phyloP scores from a whole-genome alignment of 208 protist genomes.

The Acanthamoeba culbertsoni region DNA sequence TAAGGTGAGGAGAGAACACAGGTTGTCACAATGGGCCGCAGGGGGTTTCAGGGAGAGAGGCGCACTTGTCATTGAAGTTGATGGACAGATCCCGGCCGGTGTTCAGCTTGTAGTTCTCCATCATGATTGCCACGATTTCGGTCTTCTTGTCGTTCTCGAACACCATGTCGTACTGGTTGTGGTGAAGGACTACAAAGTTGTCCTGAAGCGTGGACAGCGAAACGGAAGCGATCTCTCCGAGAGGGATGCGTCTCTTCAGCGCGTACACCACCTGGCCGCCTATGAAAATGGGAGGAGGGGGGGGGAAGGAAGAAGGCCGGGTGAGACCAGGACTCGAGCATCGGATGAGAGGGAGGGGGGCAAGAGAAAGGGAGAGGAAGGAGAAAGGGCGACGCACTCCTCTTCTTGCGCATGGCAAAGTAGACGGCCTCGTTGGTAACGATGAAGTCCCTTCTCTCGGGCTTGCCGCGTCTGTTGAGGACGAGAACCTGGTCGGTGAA shows the following conservation, averaged over 20 bases:
- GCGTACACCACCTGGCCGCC: background rate
- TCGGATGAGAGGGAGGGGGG: background rate
- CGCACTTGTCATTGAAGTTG: constrained; percentile 67
- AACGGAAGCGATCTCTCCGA: constrained; percentile 45
- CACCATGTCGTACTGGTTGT: constrained; percentile 74
- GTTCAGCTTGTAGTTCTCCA: constrained; percentile 70
- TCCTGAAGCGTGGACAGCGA: constrained; percentile 62
- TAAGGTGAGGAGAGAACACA: background rate
- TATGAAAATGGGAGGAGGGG: background rate
- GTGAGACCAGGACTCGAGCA: too few relatives aligned
- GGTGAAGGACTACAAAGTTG: constrained; percentile 71
- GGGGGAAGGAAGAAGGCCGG: background rate
- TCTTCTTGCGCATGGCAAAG: constrained; percentile 60
- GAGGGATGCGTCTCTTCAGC: constrained; percentile 59
- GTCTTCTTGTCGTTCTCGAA: constrained; percentile 84
- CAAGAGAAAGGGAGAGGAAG: background rate
- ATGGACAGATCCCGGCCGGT: constrained; percentile 60
- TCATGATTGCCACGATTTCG: constrained; percentile 77
- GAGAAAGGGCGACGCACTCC: background rate
- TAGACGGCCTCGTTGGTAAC: constrained; percentile 65
- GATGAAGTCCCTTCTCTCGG: constrained; percentile 65
- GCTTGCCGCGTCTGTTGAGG: constrained; percentile 53
- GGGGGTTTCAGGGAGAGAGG: background rate
- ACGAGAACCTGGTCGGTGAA: constrained; percentile 67
- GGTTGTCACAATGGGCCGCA: background rate